These are phyloP conservation scores for Clausena lansium DNA, from an alignment of 345 rosid species.

Conservation along the genomic window DNA sequence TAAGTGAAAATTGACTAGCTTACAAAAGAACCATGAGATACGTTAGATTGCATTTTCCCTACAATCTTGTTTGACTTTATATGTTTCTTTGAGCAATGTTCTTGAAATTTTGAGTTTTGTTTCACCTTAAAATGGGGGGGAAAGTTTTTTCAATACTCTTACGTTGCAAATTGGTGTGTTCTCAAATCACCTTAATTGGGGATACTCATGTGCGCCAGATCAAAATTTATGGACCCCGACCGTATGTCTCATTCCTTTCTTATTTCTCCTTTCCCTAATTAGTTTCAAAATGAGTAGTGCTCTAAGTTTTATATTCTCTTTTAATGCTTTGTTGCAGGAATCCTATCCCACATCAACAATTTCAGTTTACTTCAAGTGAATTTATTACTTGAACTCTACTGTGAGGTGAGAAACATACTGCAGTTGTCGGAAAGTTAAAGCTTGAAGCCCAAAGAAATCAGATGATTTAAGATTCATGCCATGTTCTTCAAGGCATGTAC, in stretches of 20 bases:
- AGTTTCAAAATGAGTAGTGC: background rate
- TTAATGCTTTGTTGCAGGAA: background rate
- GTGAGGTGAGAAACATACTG: conserved; percentile 46
- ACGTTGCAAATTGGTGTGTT: conserved; percentile 81
- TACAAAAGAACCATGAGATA: background rate
- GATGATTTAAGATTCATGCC: background rate
- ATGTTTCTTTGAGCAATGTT: background rate
- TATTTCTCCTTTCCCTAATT: background rate
- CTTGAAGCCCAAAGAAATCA: conserved; percentile 12
- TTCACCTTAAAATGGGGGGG: conserved; percentile 40
- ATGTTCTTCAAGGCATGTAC: background rate
- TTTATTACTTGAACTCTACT: conserved; percentile 60
- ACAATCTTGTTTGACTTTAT: background rate
- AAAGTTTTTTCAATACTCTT: conserved; percentile 80
- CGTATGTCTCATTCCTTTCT: background rate
- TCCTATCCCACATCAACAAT: conserved; percentile 37
- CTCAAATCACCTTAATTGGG: conserved; percentile 29
- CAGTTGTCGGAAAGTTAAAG: background rate
- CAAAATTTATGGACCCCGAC: conserved; percentile 16
- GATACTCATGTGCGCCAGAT: conserved; percentile 17
- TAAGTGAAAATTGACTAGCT: background rate
- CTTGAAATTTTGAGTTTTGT: background rate
- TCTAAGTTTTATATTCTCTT: background rate
- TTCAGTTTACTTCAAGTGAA: conserved; percentile 82
- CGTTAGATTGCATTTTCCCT: background rate